A percentile compares a stretch with the other conserved stretches of the same genome.
These are phyloP conservation scores for Clavaria fumosa DNA, from an alignment of 768 basidiomycete species.

Conservation along the genomic window DNA sequence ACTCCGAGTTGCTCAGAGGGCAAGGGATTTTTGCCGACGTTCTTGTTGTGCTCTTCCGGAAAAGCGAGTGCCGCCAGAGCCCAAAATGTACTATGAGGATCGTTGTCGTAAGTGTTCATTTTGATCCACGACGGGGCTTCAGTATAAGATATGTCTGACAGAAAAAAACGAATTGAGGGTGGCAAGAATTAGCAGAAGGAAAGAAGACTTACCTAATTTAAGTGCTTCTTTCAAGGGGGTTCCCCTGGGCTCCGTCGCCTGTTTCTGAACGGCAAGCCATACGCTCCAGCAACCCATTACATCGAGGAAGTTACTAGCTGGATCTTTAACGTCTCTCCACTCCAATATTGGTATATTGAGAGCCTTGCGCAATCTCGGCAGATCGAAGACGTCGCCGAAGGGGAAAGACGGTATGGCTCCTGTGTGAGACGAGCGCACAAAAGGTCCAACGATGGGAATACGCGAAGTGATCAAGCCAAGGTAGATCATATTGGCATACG, in stretches of 20 bases:
- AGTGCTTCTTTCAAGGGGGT: constrained; percentile 24
- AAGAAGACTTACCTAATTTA: constrained; percentile 25
- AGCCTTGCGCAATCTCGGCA: constrained; percentile 30
- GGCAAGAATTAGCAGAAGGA: background rate
- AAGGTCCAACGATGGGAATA: constrained; percentile 41
- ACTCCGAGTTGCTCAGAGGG: too few species aligned
- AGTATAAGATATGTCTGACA: constrained; percentile 37
- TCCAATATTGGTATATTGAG: constrained; percentile 37
- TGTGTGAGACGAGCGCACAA: constrained; percentile 42
- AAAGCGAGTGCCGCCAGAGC: constrained; percentile 31
- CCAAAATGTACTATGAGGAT: constrained; percentile 31
- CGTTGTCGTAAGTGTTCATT: constrained; percentile 27
- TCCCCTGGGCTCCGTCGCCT: constrained; percentile 23
- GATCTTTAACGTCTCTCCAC: constrained; percentile 48
- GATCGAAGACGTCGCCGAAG: constrained; percentile 47
- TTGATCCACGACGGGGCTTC: constrained; percentile 34
- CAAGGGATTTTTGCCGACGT: constrained; percentile 24
- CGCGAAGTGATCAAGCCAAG: constrained; percentile 42
- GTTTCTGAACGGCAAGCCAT: constrained; percentile 31
- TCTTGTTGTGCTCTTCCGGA: constrained; percentile 26
- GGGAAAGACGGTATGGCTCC: constrained; percentile 32
- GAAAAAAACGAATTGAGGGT: too few species aligned
- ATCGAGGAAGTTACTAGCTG: constrained; percentile 23
- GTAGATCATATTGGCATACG: constrained; percentile 48
- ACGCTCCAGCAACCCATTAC: constrained; percentile 41